These are phyloP conservation scores for Parathielavia appendiculata DNA, from an alignment of 495 filamentous ascomycete genomes.

Conservation along the genomic window DNA sequence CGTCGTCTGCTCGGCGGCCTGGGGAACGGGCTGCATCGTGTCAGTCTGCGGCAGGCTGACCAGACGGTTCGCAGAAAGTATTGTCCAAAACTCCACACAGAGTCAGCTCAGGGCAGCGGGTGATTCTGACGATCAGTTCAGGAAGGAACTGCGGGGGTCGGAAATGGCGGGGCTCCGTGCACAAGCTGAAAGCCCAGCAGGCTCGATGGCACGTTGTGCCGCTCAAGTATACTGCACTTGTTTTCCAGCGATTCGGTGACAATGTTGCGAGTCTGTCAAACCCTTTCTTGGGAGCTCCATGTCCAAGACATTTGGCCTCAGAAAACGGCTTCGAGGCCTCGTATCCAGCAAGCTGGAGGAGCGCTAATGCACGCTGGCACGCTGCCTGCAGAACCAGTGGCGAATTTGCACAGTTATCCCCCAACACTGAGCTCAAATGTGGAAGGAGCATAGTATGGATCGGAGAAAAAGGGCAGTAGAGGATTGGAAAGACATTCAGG, in stretches of 20 bases:
- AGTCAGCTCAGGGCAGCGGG: neutral
- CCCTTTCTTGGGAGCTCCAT: no score
- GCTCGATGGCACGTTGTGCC: neutral
- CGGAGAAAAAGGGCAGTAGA: no score
- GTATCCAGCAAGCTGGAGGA: neutral
- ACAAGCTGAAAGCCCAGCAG: slow-evolving; percentile 10
- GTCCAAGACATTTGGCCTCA: neutral
- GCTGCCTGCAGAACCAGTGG: no score
- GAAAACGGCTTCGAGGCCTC: slow-evolving; percentile 5
- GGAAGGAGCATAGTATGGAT: no score
- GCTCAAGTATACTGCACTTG: neutral
- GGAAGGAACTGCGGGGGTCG: neutral
- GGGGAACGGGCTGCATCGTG: neutral
- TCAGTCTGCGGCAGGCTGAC: neutral
- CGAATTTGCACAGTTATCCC: no score
- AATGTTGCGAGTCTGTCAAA: neutral
- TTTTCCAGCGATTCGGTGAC: neutral
- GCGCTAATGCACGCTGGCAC: slow-evolving; percentile 7
- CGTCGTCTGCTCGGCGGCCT: neutral
- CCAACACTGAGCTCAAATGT: no score
- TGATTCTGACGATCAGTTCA: neutral
- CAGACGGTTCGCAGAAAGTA: neutral
- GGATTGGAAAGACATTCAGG: no score
- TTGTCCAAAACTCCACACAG: slow-evolving; percentile 1
- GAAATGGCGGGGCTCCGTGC: slow-evolving; percentile 6